Evolutionary conservation across 768 basidiomycete genomes (phyloP).

Genomic region (Lepiota subincarnata): DNA sequence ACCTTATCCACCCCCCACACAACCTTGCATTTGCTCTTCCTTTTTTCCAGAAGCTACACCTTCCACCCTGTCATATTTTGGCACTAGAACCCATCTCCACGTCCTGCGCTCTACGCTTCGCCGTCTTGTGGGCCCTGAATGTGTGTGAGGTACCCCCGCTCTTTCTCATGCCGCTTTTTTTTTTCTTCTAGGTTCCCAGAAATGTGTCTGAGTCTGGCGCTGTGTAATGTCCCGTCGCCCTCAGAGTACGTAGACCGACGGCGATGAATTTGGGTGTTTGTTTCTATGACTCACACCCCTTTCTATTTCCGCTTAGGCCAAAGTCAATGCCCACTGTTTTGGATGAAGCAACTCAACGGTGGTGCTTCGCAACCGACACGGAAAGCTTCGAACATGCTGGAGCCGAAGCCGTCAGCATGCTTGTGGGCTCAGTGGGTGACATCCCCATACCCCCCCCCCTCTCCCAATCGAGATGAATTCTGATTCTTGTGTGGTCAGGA

Average conservation of each 20-base stretch:
- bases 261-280: not conserved
- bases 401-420: constrained; percentile 52
- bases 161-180: constrained; percentile 13
- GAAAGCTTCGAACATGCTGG: constrained; percentile 64
- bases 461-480: not conserved
- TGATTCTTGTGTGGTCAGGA: constrained; percentile 29
- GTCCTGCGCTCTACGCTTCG: constrained; percentile 58
- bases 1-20: not conserved
- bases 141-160: not conserved
- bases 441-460: too few species aligned
- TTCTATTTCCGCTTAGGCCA: constrained; percentile 2
- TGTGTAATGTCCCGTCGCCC: constrained; percentile 65
- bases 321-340: constrained; percentile 53
- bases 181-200: constrained; percentile 58
- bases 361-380: constrained; percentile 63
- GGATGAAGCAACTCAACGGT: constrained; percentile 57
- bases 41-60: constrained; percentile 45
- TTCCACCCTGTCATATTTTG: constrained; percentile 69
- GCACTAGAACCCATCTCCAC: constrained; percentile 60
- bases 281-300: not conserved
- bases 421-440: constrained; percentile 51
- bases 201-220: constrained; percentile 59
- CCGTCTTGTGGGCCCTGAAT: constrained; percentile 52
- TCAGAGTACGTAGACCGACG: constrained; percentile 49
- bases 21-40: not conserved